Conservation (phyloP, 2,329 filamentous ascomycete species). For the Ambrosiella beaveri region DNA sequence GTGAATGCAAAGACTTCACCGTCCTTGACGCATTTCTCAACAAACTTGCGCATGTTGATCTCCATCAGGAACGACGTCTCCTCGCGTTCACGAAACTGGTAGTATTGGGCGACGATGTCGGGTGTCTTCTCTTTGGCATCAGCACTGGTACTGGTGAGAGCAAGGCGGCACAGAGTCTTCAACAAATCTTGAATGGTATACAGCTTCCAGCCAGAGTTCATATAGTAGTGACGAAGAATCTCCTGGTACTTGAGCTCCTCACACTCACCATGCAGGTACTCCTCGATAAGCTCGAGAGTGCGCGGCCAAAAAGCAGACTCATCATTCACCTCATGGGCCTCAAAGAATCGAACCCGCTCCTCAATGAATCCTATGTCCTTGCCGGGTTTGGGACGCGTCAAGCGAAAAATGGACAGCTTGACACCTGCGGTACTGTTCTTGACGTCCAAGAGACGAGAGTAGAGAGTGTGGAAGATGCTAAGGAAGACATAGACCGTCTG, state of each 20-base stretch:
- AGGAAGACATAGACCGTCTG: conserved; percentile 88
- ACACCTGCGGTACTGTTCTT: conserved; percentile 66
- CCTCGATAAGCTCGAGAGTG: conserved; percentile 70
- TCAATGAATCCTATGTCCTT: conserved; percentile 69
- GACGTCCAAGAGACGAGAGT: conserved; percentile 64
- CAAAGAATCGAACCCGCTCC: conserved; percentile 62
- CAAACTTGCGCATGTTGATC: conserved; percentile 77
- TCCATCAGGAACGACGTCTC: conserved; percentile 82
- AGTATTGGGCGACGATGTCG: conserved; percentile 77
- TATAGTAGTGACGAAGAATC: conserved; percentile 76
- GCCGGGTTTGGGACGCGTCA: conserved; percentile 62
- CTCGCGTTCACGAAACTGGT: conserved; percentile 61
- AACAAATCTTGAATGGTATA: conserved; percentile 88
- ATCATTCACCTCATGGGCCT: conserved; percentile 30
- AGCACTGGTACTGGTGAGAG: conserved; percentile 63
- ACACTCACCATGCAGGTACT: conserved; percentile 65
- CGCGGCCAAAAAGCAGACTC: conserved; percentile 62
- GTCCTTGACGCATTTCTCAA: conserved; percentile 84
- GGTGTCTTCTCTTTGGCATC: conserved; percentile 88
- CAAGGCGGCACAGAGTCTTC: conserved; percentile 62
- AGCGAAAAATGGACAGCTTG: conserved; percentile 52
- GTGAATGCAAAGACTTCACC: conserved; percentile 78
- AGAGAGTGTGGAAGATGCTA: conserved; percentile 80
- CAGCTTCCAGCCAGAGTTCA: conserved; percentile 78
- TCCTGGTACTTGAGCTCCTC: conserved; percentile 79